Conservation (phyloP, 2,329 filamentous ascomycete species). For the Alternaria solani region DNA sequence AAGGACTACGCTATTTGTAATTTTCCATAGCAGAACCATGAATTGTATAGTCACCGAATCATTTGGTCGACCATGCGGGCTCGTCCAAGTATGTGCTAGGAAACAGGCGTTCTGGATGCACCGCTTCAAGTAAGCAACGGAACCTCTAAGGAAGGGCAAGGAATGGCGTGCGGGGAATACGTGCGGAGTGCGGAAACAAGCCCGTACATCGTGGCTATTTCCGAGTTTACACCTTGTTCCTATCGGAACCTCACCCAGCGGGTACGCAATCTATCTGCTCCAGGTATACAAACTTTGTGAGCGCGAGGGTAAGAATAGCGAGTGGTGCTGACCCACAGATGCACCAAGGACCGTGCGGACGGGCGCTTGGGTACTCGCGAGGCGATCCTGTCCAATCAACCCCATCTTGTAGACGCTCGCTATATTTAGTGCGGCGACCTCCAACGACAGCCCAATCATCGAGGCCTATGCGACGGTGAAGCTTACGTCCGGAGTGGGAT, state of each 20-base stretch:
- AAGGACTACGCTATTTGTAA: neutral
- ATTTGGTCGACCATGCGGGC: neutral
- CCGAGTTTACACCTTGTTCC: neutral
- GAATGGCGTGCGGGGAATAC: constrained; percentile 1
- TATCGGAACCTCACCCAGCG: constrained; percentile 8
- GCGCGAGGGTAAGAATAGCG: constrained; percentile 27
- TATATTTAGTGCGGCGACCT: constrained; percentile 28
- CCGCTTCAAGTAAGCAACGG: neutral
- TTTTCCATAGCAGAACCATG: neutral
- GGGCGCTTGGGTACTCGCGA: constrained; percentile 21
- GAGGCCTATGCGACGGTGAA: constrained; percentile 1
- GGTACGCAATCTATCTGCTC: constrained; percentile 15
- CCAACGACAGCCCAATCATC: constrained; percentile 33
- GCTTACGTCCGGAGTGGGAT: constrained; percentile 31
- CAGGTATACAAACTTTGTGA: constrained; percentile 4
- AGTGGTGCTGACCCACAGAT: constrained; percentile 15
- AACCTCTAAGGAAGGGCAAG: neutral
- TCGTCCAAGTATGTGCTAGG: neutral
- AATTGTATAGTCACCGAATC: neutral
- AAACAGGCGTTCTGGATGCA: neutral
- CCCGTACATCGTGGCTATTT: neutral
- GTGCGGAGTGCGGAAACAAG: constrained; percentile 3
- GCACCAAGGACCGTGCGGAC: constrained; percentile 17
- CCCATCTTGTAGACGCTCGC: constrained; percentile 29
- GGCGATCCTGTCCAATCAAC: constrained; percentile 28